Evolutionary conservation across 2,329 filamentous ascomycete species (phyloP), one percentile per base, ranked within the genome.

Genomic region (Drechslerella coelobrocha): DNA sequence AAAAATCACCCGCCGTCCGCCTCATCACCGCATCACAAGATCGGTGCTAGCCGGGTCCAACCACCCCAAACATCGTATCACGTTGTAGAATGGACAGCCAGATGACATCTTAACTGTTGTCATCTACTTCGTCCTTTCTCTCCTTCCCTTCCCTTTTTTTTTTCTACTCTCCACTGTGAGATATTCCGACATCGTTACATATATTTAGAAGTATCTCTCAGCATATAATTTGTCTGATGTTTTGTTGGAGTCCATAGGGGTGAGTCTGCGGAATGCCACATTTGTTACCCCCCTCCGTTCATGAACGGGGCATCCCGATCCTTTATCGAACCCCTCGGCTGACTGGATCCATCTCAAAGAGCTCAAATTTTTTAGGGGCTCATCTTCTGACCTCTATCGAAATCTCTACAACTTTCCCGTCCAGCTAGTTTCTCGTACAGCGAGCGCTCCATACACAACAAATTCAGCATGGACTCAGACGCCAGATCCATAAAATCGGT

Each of bases 71-170:
- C 55, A 50, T 21, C 56, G 14, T 48, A 34, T 56, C 55, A 63
- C 51, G 27, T 41, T 50, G 31, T 14, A n/a, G 14, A 12, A 26
- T 59, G 27, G 31, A 2, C 29, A 39, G 45, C 34, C 59, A 62
- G 43, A 71, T 71, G 66, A 71, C 66, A 50, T 59, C 45, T 50
- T 62, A 31, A 48, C 61, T 71, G 41, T 45, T 10, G n/a, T 2
- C 4, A 45, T 45, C 19, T 45, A 4, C 19, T 23, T 45, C 41
- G 2, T 23, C 21, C 19, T 19, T 17, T 45, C 19, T 45, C n/a
- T 45, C 19, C 41, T 5, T 8, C 19, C 21, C 41, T 21, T 19
- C 41, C 14, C n/a, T 3, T 19, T 19, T 45, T 5, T 21, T 17
- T 45, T 45, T 2, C 41, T 2, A 2, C 17, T 45, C 37, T 12